A percentile compares a stretch with the other conserved stretches of the same genome.
Evolutionary conservation across 441 rosid genomes (phyloP).

Genomic region (Corymbia calophylla): DNA sequence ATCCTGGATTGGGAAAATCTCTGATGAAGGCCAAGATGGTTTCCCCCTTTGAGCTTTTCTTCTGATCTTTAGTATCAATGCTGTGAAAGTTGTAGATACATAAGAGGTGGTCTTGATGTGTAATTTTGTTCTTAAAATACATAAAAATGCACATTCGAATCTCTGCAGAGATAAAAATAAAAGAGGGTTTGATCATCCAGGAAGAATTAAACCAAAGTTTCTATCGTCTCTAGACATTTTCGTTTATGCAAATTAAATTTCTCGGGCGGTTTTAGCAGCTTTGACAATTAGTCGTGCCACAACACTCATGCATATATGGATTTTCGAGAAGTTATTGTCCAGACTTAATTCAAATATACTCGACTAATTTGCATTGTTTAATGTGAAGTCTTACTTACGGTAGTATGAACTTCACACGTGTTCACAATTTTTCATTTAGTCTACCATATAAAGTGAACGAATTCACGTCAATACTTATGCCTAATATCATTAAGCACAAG

Average conservation of each 20-base stretch:
- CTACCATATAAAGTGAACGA: not conserved
- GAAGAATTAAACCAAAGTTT: not conserved
- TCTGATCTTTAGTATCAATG: not conserved
- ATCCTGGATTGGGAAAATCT: not conserved
- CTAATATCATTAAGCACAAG: not conserved
- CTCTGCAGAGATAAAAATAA: not conserved
- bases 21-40: not conserved
- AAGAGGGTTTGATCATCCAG: not conserved
- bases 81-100: not conserved
- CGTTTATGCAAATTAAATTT: not conserved
- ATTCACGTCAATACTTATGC: not conserved
- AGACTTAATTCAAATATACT: not conserved
- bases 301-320: not conserved
- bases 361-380: not conserved
- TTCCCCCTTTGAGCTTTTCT: not conserved
- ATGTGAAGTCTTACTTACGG: fast-evolving
- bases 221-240: not conserved
- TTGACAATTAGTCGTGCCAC: too few relatives aligned
- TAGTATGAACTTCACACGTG: not conserved
- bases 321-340: not conserved
- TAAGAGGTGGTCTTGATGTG: not conserved
- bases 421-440: not conserved
- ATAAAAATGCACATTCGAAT: not conserved
- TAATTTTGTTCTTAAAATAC: not conserved
- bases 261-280: not conserved